Percentiles rank a stretch among this genome's conserved stretches.
phyloP scores from a whole-genome alignment of 1,139 yeast genomes.

The Ogataea hybrid region DNA sequence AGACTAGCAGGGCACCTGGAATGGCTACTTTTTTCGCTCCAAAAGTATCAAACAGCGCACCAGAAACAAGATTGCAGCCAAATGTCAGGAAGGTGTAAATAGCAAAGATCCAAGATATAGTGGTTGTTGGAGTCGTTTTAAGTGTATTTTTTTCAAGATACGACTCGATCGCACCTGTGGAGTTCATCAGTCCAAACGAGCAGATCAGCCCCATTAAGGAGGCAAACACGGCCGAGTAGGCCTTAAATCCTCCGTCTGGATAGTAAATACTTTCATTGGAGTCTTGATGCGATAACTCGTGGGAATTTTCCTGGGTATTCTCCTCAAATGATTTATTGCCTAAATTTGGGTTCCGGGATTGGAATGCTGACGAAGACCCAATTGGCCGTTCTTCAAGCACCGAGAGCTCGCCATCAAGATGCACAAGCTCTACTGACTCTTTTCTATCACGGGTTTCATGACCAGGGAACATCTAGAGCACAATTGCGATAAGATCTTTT shows the following conservation, averaged over 20 bases:
- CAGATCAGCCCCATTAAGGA: constrained; percentile 62
- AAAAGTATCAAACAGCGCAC: constrained; percentile 58
- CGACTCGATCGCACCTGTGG: constrained; percentile 69
- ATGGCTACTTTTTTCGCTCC: constrained; percentile 52
- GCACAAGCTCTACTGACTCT: constrained; percentile 3
- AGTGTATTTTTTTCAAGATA: constrained; percentile 59
- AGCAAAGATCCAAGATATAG: constrained; percentile 69
- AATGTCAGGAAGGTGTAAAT: constrained; percentile 54
- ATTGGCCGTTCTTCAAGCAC: constrained; percentile 8
- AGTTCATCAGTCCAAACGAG: constrained; percentile 64
- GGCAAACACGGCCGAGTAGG: constrained; percentile 58
- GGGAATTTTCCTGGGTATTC: constrained; percentile 16
- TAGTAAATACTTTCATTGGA: constrained; percentile 24
- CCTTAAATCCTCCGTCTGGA: constrained; percentile 63
- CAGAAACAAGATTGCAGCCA: constrained; percentile 56
- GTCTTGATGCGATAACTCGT: background rate
- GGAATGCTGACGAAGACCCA: constrained; percentile 13
- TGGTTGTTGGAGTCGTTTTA: constrained; percentile 41
- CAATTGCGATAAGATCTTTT: background rate
- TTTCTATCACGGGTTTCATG: constrained; percentile 2
- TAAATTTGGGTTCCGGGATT: constrained; percentile 1
- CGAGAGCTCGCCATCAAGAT: background rate
- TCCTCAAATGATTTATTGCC: background rate
- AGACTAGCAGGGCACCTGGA: constrained; percentile 44
- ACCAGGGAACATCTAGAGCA: constrained; percentile 5